A percentile compares a stretch with the other conserved stretches of the same genome.
phyloP scores from a whole-genome alignment of 1,284 basidiomycete genomes.

The Stygiomarasmius scandens region DNA sequence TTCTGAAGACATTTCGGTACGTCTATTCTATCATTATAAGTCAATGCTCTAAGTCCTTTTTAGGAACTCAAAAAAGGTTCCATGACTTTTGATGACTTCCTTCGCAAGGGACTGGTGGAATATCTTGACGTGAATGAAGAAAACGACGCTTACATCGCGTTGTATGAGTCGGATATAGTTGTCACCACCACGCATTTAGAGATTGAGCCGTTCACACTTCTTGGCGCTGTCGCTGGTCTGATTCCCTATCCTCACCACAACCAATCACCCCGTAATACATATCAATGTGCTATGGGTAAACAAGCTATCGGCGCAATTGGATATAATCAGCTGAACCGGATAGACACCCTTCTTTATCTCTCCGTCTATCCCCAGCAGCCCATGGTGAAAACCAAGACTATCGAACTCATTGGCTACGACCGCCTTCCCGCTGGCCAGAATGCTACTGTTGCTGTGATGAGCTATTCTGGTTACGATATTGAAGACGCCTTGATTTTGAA shows the following conservation, averaged over 20 bases:
- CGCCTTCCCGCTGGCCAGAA: constrained; percentile 97
- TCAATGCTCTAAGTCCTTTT: background rate
- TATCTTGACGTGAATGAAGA: constrained; percentile 99
- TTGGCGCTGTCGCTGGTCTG: constrained; percentile 96
- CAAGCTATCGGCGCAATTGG: constrained; percentile 99
- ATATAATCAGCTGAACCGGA: constrained; percentile 97
- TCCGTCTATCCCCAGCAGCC: constrained; percentile 99
- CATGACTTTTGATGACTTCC: constrained; percentile 93
- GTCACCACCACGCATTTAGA: constrained; percentile 91
- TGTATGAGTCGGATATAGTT: constrained; percentile 91
- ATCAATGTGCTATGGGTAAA: constrained; percentile 99
- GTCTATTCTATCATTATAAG: constrained; percentile 24
- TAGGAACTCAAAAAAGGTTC: constrained; percentile 81
- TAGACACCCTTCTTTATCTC: constrained; percentile 98
- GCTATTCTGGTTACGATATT: constrained; percentile 99
- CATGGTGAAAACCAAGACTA: constrained; percentile 99
- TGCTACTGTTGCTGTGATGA: constrained; percentile 98
- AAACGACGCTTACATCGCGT: constrained; percentile 96
- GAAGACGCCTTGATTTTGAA: constrained; percentile 98
- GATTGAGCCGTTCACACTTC: constrained; percentile 97
- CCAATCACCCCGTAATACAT: constrained; percentile 98
- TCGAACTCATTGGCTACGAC: constrained; percentile 97
- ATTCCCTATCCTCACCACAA: constrained; percentile 99
- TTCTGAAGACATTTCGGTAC: constrained; percentile 79
- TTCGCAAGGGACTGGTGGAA: constrained; percentile 95